Conservation (phyloP, 305 asterid genomes). For the Ilex paraguariensis region DNA sequence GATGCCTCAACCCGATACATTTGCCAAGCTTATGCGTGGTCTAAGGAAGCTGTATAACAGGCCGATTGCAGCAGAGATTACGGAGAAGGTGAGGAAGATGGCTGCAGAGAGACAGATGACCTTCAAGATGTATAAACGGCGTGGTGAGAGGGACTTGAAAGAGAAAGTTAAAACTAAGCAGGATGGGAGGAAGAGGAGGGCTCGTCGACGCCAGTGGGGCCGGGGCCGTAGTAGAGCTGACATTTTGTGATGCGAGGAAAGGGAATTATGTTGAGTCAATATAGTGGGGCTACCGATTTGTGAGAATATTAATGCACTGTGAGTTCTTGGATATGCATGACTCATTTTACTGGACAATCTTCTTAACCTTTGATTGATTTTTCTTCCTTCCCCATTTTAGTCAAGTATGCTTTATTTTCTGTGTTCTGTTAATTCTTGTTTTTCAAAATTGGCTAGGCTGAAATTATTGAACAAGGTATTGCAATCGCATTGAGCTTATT, state of each 20-base stretch:
- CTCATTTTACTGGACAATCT: too few species aligned
- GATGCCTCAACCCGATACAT: constrained; percentile 98
- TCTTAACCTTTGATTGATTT: too few species aligned
- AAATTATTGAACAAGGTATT: too few species aligned
- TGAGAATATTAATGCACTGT: too few species aligned
- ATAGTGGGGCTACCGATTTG: too few species aligned
- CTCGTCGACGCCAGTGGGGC: constrained; percentile 72
- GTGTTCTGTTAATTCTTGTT: too few species aligned
- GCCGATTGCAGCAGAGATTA: constrained; percentile 83
- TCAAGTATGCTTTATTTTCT: too few species aligned
- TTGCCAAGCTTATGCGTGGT: constrained; percentile 83
- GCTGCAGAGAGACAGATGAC: constrained; percentile 79
- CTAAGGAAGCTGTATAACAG: constrained; percentile 74
- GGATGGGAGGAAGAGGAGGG: constrained; percentile 78
- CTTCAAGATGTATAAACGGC: constrained; percentile 90
- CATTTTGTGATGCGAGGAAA: constrained; percentile 22
- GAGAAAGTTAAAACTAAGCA: constrained; percentile 60
- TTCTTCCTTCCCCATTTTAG: too few species aligned
- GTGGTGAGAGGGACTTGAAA: constrained; percentile 76
- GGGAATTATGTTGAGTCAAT: too few species aligned
- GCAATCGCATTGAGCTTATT: too few species aligned
- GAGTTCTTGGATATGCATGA: too few species aligned
- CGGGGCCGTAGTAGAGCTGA: constrained; percentile 39
- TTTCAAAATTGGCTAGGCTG: too few species aligned
- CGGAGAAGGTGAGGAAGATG: constrained; percentile 79